These are phyloP conservation scores for Cercospora sp. DNA, from an alignment of 2,329 filamentous ascomycete species.

Conservation along the genomic window DNA sequence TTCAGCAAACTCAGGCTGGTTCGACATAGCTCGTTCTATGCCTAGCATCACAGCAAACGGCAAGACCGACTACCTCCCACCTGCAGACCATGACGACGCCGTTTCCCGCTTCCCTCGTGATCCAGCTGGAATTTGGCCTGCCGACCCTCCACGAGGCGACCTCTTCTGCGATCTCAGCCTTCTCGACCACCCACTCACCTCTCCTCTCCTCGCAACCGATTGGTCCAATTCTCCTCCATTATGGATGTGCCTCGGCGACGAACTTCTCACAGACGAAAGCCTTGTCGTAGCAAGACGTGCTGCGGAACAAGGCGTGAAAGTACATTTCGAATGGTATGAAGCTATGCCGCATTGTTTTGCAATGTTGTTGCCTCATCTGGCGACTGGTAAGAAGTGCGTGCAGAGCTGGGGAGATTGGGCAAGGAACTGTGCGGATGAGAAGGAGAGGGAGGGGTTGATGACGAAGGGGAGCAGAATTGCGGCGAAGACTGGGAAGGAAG, in stretches of 20 bases:
- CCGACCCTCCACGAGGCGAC: conserved; percentile 48
- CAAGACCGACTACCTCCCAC: conserved; percentile 64
- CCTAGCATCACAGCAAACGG: conserved; percentile 56
- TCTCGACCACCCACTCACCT: conserved; percentile 65
- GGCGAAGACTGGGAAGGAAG: conserved; percentile 37
- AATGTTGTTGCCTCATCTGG: conserved; percentile 44
- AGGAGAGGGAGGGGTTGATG: conserved; percentile 27
- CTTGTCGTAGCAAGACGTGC: conserved; percentile 60
- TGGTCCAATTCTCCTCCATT: conserved; percentile 67
- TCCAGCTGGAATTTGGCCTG: conserved; percentile 44
- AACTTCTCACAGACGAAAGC: conserved; percentile 69
- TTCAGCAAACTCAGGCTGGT: conserved; percentile 66
- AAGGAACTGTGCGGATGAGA: conserved; percentile 33
- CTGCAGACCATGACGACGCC: conserved; percentile 41
- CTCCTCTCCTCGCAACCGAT: conserved; percentile 56
- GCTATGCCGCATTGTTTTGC: conserved; percentile 75
- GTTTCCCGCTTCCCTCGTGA: conserved; percentile 50
- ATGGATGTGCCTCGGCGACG: conserved; percentile 69
- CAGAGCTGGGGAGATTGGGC: conserved; percentile 40
- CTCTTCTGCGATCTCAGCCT: conserved; percentile 49
- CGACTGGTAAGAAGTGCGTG: conserved; percentile 38
- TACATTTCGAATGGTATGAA: conserved; percentile 72
- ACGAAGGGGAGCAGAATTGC: conserved; percentile 36
- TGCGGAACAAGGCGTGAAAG: conserved; percentile 56
- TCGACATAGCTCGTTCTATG: conserved; percentile 66